Evolutionary conservation across 106 monocot genomes (phyloP).

Genomic region (Hemerocallis citrina): DNA sequence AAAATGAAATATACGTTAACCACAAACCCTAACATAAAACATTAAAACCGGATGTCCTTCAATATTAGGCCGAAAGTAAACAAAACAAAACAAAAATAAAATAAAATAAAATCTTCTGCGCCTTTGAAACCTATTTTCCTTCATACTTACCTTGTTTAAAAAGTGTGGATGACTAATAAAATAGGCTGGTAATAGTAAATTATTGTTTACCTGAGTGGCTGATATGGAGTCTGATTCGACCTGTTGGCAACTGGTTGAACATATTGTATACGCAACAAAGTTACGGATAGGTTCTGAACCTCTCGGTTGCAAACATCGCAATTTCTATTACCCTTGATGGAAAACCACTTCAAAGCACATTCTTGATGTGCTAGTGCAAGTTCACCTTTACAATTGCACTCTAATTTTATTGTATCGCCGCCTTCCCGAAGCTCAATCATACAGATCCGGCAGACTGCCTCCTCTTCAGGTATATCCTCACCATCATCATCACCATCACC

Average conservation of each 20-base stretch:
- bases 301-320: conserved; percentile 53
- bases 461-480: conserved; percentile 51
- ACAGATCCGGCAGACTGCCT: conserved; percentile 57
- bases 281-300: conserved; percentile 46
- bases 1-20: not conserved
- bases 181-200: not conserved
- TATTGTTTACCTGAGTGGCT: conserved; percentile 19
- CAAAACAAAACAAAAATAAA: no score
- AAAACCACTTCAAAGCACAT: conserved; percentile 55
- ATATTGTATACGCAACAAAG: conserved; percentile 31
- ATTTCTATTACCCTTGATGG: conserved; percentile 30
- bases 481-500: conserved; percentile 20
- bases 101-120: no score
- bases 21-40: not conserved
- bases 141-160: no score
- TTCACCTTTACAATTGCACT: conserved; percentile 52
- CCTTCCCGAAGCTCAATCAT: conserved; percentile 42
- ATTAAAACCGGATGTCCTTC: no score
- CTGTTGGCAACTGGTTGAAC: not conserved
- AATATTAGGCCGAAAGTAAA: no score
- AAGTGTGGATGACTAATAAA: not conserved
- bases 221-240: conserved; percentile 2
- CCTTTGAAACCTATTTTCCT: no score
- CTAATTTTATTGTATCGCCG: conserved; percentile 32
- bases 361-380: conserved; percentile 44